Evolutionary conservation across 345 rosid genomes (phyloP).

Genomic region (Salix brachista): DNA sequence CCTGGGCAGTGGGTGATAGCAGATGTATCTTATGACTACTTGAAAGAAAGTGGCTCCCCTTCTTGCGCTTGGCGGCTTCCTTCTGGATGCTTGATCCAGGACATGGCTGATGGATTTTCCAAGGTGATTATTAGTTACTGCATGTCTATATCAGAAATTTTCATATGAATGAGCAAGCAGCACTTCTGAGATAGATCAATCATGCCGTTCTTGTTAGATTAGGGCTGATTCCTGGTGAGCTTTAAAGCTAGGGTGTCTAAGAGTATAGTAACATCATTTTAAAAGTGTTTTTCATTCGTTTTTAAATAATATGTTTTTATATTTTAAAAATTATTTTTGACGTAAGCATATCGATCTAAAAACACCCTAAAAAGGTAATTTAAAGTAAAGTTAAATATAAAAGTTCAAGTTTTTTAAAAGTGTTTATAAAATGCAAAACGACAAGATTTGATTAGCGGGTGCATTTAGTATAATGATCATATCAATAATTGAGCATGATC

Average conservation of each 20-base stretch:
- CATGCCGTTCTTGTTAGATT: not conserved
- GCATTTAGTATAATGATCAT: too few species aligned
- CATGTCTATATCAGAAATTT: not conserved
- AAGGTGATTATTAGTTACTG: constrained; percentile 31
- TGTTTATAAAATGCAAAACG: too few species aligned
- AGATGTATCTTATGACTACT: constrained; percentile 48
- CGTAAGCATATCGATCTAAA: too few species aligned
- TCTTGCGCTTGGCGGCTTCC: constrained; percentile 60
- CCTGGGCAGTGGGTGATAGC: constrained; percentile 57
- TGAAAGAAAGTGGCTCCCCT: constrained; percentile 12
- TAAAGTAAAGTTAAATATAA: too few species aligned
- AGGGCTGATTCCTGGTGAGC: not conserved
- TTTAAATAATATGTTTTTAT: too few species aligned
- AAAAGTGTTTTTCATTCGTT: too few species aligned
- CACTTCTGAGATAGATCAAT: not conserved
- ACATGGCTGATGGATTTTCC: constrained; percentile 45
- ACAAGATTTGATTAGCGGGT: too few species aligned
- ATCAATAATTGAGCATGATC: too few species aligned
- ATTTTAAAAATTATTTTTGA: too few species aligned
- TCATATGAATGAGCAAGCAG: not conserved
- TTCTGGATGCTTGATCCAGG: constrained; percentile 72
- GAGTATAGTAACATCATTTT: too few species aligned
- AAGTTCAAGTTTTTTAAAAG: too few species aligned
- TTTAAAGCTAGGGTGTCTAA: not conserved
- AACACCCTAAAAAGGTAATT: too few species aligned